Conservation (phyloP, 2,329 filamentous ascomycete genomes). For the Diplodia seriata region DNA sequence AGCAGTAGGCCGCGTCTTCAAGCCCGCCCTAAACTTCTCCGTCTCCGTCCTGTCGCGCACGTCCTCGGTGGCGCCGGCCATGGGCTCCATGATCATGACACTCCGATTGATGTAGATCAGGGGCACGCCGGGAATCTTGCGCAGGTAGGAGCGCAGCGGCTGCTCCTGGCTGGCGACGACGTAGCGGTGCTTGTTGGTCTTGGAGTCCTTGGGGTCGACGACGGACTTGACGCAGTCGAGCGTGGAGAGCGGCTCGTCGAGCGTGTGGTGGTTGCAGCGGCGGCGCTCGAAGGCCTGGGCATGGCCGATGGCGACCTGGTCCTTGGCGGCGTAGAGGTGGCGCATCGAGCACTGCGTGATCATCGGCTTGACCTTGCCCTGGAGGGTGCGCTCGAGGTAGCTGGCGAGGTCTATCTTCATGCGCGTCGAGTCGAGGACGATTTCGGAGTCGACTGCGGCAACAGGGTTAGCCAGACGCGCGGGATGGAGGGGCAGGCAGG, state of each 20-base stretch:
- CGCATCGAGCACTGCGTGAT: slow-evolving; percentile 83
- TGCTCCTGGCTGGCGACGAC: slow-evolving; percentile 77
- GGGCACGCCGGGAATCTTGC: slow-evolving; percentile 74
- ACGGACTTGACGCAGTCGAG: slow-evolving; percentile 75
- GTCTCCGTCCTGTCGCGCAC: slow-evolving; percentile 73
- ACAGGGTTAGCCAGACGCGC: slow-evolving; percentile 6
- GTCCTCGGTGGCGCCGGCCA: slow-evolving; percentile 71
- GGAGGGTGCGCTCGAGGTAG: slow-evolving; percentile 79
- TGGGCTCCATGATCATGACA: slow-evolving; percentile 80
- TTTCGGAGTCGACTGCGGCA: slow-evolving; percentile 75
- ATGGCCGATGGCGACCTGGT: slow-evolving; percentile 70
- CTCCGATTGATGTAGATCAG: slow-evolving; percentile 79
- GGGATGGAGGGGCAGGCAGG: background rate
- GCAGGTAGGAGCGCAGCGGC: slow-evolving; percentile 68
- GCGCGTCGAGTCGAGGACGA: slow-evolving; percentile 78
- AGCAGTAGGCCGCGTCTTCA: slow-evolving; percentile 55
- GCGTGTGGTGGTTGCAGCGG: slow-evolving; percentile 78
- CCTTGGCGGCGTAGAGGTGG: slow-evolving; percentile 71
- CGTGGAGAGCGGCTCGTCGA: slow-evolving; percentile 72
- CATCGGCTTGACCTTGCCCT: slow-evolving; percentile 85
- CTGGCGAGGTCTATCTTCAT: slow-evolving; percentile 90
- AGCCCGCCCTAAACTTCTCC: slow-evolving; percentile 74
- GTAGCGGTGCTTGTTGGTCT: slow-evolving; percentile 79
- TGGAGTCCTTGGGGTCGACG: slow-evolving; percentile 76
- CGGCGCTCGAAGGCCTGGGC: slow-evolving; percentile 79